phyloP scores from a whole-genome alignment of 352 stramenopile species.

The Globisporangium mamillatum region DNA sequence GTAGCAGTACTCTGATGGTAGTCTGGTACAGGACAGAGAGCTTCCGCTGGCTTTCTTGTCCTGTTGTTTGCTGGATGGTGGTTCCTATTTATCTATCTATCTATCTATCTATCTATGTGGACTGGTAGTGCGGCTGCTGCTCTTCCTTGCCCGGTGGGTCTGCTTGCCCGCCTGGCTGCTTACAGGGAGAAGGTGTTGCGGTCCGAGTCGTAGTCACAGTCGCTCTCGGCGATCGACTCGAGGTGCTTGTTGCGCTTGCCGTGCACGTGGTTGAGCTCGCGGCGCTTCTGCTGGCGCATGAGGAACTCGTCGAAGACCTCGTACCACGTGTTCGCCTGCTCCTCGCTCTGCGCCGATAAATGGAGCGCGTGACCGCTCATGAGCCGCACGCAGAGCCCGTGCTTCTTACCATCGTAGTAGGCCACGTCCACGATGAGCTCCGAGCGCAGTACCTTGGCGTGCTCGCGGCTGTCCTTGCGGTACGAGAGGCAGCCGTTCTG shows the following conservation, averaged over 20 bases:
- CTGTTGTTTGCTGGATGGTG: not conserved
- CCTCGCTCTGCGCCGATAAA: slow-evolving; percentile 43
- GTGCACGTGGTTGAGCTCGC: slow-evolving; percentile 38
- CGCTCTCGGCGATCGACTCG: slow-evolving; percentile 38
- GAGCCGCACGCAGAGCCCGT: slow-evolving; percentile 50
- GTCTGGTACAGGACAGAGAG: not conserved
- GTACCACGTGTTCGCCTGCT: slow-evolving; percentile 61
- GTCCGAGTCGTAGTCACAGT: slow-evolving; percentile 25
- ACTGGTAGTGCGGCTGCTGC: not conserved
- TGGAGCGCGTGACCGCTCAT: slow-evolving; percentile 44
- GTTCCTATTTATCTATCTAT: not conserved
- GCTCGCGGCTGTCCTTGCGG: slow-evolving; percentile 56
- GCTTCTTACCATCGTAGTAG: slow-evolving; percentile 47
- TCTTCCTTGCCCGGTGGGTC: not conserved
- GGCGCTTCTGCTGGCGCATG: slow-evolving; percentile 28
- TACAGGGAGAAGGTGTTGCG: slow-evolving; percentile 20
- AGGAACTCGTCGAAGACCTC: slow-evolving; percentile 59
- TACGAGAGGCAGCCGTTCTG: slow-evolving; percentile 58
- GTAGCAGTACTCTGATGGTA: not conserved
- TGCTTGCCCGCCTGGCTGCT: not conserved
- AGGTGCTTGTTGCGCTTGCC: slow-evolving; percentile 39
- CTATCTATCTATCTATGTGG: not conserved
- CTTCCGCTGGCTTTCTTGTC: slow-evolving; percentile 2
- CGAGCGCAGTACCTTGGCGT: slow-evolving; percentile 40
- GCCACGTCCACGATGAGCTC: slow-evolving; percentile 52